Conservation (phyloP, 2,329 filamentous ascomycete species). For the Eutypa lata region DNA sequence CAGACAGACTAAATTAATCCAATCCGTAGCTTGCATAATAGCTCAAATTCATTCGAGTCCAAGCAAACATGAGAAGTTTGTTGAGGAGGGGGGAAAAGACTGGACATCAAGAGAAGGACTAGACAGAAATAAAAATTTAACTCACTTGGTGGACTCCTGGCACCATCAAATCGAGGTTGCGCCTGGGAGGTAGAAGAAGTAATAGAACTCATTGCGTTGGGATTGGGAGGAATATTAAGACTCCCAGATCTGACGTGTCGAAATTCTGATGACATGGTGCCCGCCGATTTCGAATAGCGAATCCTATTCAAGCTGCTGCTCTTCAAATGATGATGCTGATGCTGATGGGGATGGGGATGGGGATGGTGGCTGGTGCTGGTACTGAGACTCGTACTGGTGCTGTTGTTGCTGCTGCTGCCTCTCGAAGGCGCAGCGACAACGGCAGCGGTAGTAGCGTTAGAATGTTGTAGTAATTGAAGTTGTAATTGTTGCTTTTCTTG, state of each 20-base stretch:
- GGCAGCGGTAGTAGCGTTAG: background rate
- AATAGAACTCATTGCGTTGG: conserved; percentile 33
- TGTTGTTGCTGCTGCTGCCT: background rate
- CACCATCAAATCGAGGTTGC: conserved; percentile 52
- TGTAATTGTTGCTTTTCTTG: background rate
- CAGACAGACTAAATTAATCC: too few relatives aligned
- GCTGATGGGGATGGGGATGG: too few relatives aligned
- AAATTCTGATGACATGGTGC: conserved; percentile 49
- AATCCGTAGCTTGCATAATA: too few relatives aligned
- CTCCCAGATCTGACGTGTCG: conserved; percentile 58
- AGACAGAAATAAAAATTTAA: conserved; percentile 17
- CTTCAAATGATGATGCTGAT: too few relatives aligned
- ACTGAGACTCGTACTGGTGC: background rate
- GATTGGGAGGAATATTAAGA: conserved; percentile 46
- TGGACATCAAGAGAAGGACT: conserved; percentile 1
- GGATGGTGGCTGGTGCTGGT: background rate
- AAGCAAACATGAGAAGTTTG: conserved; percentile 9
- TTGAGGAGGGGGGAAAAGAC: background rate
- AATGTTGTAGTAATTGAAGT: background rate
- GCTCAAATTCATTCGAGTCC: too few relatives aligned
- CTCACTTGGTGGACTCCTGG: conserved; percentile 62
- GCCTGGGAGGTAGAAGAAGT: conserved; percentile 29
- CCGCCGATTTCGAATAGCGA: background rate
- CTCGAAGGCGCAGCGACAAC: background rate
- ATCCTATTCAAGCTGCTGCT: background rate